A percentile compares a stretch with the other conserved stretches of the same genome.
phyloP scores from a whole-genome alignment of 2,329 filamentous ascomycete species.

The Rasamsonia emersonii region DNA sequence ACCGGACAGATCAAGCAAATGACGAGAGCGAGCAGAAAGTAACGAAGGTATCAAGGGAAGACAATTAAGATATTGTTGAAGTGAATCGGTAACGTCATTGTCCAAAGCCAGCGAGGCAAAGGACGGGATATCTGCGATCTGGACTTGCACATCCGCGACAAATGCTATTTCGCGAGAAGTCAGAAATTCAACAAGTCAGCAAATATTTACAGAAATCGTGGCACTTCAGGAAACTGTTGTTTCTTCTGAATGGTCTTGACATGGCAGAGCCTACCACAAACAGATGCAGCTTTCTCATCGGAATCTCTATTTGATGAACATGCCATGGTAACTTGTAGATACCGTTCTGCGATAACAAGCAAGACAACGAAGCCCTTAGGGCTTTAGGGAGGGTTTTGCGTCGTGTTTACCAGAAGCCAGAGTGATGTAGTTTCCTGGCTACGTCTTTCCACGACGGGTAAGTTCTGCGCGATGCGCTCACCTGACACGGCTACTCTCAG shows the following conservation, averaged over 20 bases:
- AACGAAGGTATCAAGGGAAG: constrained; percentile 8
- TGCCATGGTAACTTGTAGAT: neutral
- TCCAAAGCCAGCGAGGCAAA: constrained; percentile 1
- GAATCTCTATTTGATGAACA: neutral
- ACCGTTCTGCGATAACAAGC: too few relatives aligned
- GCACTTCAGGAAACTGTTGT: neutral
- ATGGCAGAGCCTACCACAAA: constrained; percentile 5
- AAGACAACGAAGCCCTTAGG: too few relatives aligned
- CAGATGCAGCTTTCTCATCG: constrained; percentile 5
- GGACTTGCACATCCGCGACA: constrained; percentile 12
- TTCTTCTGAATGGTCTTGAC: neutral
- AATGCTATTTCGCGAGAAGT: constrained; percentile 16
- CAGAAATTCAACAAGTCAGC: too few relatives aligned
- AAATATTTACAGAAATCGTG: neutral
- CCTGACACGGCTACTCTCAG: too few relatives aligned
- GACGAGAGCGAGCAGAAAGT: constrained; percentile 7
- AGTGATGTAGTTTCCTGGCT: too few relatives aligned
- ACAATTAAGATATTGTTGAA: constrained; percentile 13
- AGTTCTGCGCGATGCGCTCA: too few relatives aligned
- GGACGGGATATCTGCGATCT: constrained; percentile 5
- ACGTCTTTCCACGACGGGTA: too few relatives aligned
- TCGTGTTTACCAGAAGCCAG: too few relatives aligned
- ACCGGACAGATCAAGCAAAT: constrained; percentile 22
- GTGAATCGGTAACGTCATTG: constrained; percentile 3
- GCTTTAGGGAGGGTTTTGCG: too few relatives aligned